Base-by-base conservation (phyloP, 352 stramenopile species). In the Pythium dissotocum region DNA sequence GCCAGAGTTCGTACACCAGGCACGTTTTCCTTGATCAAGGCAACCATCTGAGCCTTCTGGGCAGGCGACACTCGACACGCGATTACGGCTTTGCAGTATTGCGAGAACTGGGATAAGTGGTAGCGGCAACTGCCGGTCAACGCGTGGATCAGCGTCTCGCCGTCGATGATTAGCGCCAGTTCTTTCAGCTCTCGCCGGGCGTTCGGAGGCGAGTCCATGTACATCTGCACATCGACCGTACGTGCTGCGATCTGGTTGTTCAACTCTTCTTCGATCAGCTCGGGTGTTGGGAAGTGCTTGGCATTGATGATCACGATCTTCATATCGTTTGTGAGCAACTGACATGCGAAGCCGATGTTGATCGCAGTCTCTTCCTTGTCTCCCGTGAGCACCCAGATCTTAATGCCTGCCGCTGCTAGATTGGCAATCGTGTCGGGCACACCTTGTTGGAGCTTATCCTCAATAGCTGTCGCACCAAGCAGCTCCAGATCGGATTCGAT, bases 311-410 rank as follows among this genome's bases (percentile, higher is more conserved):
- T 72, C 18, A 88, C 70, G 24, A 90, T 82, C 26, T 87, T 81
- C 83, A 93, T 96, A 6, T 89, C 74, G 48, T 90, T 88, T n/a
- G 80, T 91, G 21, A 98, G 54, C 13, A 98, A 72, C 52, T 97
- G 87, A 55, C 87, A 96, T 9, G 91, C 87, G 49, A 96, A 97
- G 8, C 87, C 94, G 58, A 98, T 98, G 72, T 98, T 98, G 68
- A 98, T 97, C 21, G 94, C 94, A 6, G 94, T 98, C 70, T 98
- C 94, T 60, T 95, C 77, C 67, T 98, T 98, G 75, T 98, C 94
- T 6, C 94, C 94, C 4, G 94, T 98, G 46, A 98, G 87, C 24
- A 98, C 93, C 91, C 93, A 98, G 21, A 98, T 90, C 67, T 97
- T 96, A 35, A 98, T 93, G 2, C 94, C 92, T 2, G 91, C 94